Evolutionary conservation across 2,329 filamentous ascomycete species (phyloP), one percentile per base, ranked within the genome.

Genomic region (Trichophyton rubrum): DNA sequence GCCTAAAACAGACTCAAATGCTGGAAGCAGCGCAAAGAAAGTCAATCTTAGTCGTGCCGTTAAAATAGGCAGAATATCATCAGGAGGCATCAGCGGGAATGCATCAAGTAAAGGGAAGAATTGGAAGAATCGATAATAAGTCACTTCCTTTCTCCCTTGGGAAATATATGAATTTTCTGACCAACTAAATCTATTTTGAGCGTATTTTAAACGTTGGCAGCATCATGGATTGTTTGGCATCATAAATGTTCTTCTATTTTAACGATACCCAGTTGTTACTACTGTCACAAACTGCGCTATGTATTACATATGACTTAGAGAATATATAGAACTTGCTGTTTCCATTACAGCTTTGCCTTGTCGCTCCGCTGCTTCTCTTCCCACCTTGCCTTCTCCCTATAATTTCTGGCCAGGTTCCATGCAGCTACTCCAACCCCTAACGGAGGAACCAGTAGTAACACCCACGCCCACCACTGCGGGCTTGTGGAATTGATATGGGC

Each of bases 401-500:
- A 80, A 73, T 91, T 93, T 69, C 84, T 79, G 75, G 85, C 85
- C 70, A 89, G 83, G 66, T 82, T 85, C 85, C 86, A 91, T 30
- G 83, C 74, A 0, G 85, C 89, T 61, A 85, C 80, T 9, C 80
- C 74, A 20, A 85, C 80, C 0, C 86, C 91, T 65, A 95, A 68
- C 45, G 90, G 90, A 64, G 92, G 92, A 69, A 82, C 87, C 43
- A 86, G 66, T 70, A 84, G 72, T 57, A 84, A 73, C 62, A 87
- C 61, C 82, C 83, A 87, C n/a, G 84, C 84, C 92, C 93, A 97
- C 89, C 90, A 95, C 63, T 77, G 74, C 5, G 89, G 89, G 71
- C 87, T 93, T 17, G 75, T 74, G 53, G 68, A 77, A 67, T 78
- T 79, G 41, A 96, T 75, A 62, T 80, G 79, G 3, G 68, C 69